These are phyloP conservation scores for Penicillium robsamsonii DNA, from an alignment of 495 filamentous ascomycete species.

Conservation along the genomic window DNA sequence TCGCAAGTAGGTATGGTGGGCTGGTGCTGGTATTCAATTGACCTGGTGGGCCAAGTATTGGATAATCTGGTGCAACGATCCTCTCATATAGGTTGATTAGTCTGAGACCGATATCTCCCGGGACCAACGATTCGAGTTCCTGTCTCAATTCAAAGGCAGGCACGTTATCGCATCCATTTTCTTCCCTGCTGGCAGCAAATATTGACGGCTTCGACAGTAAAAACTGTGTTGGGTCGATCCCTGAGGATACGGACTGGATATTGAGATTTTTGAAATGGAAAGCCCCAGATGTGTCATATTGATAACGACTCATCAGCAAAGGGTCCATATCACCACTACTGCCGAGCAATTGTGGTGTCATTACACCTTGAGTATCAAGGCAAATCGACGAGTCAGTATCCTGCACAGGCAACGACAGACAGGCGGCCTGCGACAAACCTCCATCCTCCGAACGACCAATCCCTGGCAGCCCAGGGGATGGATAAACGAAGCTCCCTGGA, in stretches of 20 bases:
- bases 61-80: slow-evolving; percentile 1
- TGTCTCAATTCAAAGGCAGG: background rate
- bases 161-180: slow-evolving; percentile 1
- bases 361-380: slow-evolving; percentile 1
- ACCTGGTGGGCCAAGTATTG: background rate
- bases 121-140: background rate
- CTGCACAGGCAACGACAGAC: background rate
- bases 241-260: background rate
- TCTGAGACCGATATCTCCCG: background rate
- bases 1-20: slow-evolving; percentile 4
- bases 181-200: background rate
- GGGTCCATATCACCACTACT: slow-evolving; percentile 7
- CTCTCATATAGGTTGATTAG: slow-evolving; percentile 2
- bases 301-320: background rate
- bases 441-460: background rate
- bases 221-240: background rate
- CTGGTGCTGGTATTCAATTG: background rate
- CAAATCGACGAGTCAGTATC: background rate
- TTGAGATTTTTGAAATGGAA: slow-evolving; percentile 8
- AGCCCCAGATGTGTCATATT: background rate
- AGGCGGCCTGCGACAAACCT: background rate
- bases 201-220: slow-evolving; percentile 6
- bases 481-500: background rate
- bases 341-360: slow-evolving; percentile 2
- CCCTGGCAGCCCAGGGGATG: background rate